Conservation (phyloP, 257 asterid species). For the Fraxinus excelsior region DNA sequence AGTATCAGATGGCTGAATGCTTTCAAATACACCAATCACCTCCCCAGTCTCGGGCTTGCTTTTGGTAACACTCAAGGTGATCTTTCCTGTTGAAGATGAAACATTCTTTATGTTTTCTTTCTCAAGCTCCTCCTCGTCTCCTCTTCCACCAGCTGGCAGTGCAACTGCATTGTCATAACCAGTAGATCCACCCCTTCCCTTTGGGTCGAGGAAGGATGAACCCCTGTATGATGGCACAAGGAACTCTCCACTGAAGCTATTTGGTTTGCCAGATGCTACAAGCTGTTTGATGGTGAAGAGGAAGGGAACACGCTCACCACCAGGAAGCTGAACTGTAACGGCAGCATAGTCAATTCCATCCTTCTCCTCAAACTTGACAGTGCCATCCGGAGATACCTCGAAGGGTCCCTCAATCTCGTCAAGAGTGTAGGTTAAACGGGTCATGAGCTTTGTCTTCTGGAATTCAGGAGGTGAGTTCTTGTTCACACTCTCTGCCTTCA, state of each 20-base stretch:
- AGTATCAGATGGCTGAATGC: conserved; percentile 95
- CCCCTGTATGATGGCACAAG: conserved; percentile 98
- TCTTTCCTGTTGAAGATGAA: conserved; percentile 70
- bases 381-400: conserved; percentile 75
- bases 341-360: conserved; percentile 99
- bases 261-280: conserved; percentile 87
- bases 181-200: conserved; percentile 98
- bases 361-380: conserved; percentile 85
- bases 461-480: conserved; percentile 80
- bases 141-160: conserved; percentile 98
- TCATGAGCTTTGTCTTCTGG: conserved; percentile 97
- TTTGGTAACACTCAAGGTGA: conserved; percentile 74
- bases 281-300: conserved; percentile 92
- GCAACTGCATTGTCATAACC: conserved; percentile 98
- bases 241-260: conserved; percentile 66
- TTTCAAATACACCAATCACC: conserved; percentile 92
- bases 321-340: conserved; percentile 96
- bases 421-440: conserved; percentile 94
- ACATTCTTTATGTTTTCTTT: conserved; percentile 89
- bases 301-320: conserved; percentile 97
- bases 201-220: conserved; percentile 97
- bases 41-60: conserved; percentile 96
- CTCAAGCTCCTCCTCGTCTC: conserved; percentile 91
- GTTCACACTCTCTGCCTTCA: conserved; percentile 82
- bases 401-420: conserved; percentile 99